These are phyloP conservation scores for Hypomontagnella monticulosa DNA, from an alignment of 495 filamentous ascomycete species.

Conservation along the genomic window DNA sequence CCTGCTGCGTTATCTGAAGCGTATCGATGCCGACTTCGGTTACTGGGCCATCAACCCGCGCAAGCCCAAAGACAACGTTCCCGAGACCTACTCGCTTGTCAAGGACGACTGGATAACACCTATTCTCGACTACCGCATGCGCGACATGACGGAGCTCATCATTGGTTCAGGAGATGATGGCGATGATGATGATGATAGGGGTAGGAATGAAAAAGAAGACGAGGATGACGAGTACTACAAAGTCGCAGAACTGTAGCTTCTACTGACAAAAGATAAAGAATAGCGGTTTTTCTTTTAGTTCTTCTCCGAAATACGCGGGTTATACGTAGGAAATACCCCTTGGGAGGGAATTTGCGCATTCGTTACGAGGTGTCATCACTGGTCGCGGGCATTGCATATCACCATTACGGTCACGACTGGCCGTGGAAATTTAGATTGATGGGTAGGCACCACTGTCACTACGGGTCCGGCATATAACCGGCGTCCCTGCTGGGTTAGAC, in stretches of 20 bases:
- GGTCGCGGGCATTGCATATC: constrained; percentile 6
- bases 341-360: not conserved
- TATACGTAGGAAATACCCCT: constrained; percentile 34
- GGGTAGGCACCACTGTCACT: not conserved
- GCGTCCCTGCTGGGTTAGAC: constrained; percentile 1
- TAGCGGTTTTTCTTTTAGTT: not conserved
- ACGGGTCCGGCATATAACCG: not conserved
- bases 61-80: constrained; percentile 61
- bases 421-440: not conserved
- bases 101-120: constrained; percentile 67
- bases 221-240: not conserved
- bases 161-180: constrained; percentile 26
- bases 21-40: constrained; percentile 66
- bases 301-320: not conserved
- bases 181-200: constrained; percentile 1
- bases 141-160: constrained; percentile 63
- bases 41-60: constrained; percentile 73
- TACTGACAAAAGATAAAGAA: not conserved
- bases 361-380: not conserved
- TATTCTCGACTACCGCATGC: constrained; percentile 65
- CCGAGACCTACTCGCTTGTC: constrained; percentile 64
- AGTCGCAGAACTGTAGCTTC: constrained; percentile 2
- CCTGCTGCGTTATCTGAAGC: constrained; percentile 62
- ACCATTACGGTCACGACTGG: not conserved
- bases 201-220: not conserved